These are phyloP conservation scores for Lachnellula occidentalis DNA, from an alignment of 2,329 filamentous ascomycete species.

Conservation along the genomic window DNA sequence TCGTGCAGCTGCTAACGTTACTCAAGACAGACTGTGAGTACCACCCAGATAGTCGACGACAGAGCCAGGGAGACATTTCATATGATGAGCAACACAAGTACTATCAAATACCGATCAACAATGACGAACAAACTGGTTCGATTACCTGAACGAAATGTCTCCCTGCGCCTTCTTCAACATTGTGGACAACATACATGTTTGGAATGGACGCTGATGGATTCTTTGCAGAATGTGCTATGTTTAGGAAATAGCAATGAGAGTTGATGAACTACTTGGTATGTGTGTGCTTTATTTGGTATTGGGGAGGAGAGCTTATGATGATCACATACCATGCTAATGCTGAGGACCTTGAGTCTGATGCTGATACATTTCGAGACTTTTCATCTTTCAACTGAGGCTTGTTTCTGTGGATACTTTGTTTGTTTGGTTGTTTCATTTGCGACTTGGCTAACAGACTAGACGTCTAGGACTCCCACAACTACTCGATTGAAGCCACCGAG, in stretches of 20 bases:
- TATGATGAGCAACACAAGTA: constrained; percentile 39
- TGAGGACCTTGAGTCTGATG: constrained; percentile 51
- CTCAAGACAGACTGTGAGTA: constrained; percentile 1
- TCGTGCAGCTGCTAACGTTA: constrained; percentile 12
- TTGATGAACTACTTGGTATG: constrained; percentile 3
- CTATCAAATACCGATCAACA: constrained; percentile 40
- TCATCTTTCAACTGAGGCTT: constrained; percentile 76
- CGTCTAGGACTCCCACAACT: background rate
- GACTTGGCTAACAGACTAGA: constrained; percentile 7
- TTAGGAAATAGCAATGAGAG: background rate
- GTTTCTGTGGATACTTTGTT: constrained; percentile 18
- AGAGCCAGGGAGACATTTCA: background rate
- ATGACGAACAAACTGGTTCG: constrained; percentile 34
- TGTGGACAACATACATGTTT: background rate
- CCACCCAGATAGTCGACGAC: background rate
- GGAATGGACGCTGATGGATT: background rate
- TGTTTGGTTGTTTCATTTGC: constrained; percentile 1
- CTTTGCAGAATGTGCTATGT: background rate
- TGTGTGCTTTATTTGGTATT: constrained; percentile 4
- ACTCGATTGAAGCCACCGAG: background rate
- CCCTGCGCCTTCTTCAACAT: background rate
- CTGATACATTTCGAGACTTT: constrained; percentile 67
- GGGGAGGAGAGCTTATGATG: constrained; percentile 52
- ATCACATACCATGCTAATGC: constrained; percentile 75
- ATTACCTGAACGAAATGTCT: constrained; percentile 30